Base-by-base conservation (phyloP, 2,329 filamentous ascomycete species). In the Fusarium neocosmosporiellum region DNA sequence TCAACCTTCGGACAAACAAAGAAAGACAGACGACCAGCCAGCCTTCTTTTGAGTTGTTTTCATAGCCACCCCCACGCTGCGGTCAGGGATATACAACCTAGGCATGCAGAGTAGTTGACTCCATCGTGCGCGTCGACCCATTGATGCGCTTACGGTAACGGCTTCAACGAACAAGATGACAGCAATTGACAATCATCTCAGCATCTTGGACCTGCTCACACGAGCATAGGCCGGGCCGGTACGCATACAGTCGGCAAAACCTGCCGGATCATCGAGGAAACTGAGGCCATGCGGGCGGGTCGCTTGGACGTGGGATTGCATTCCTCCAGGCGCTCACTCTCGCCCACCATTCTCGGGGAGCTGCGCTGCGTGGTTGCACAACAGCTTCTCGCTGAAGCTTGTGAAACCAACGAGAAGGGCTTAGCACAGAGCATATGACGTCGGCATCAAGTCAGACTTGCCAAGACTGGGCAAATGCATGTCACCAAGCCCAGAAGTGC, bases 381-480 rank as follows among this genome's bases (percentile, higher is more conserved):
- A 43, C 61, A 67, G 46, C 29, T 54, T 27, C 46, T 50, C 20
- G 39, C 39, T 29, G 58, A 34, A 65, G 57, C 64, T 66, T 60
- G 65, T 66, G 61, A 58, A 58, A 59, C 37, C 37, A 48, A 63
- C 37, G 18, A 27, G 46, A 16, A 55, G 20, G 55, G 34, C 14
- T 53, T 18, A 46, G 34, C 41, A 36, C n/a, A n/a, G 27, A 36
- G 55, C 39, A 24, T 37, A 73, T 77, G 75, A 77, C 75, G 75
- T 76, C 65, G 61, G 29, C 22, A 76, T 72, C 75, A 75, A 75
- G 71, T 77, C 75, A 77, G 71, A 8, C 65, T 63, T 54, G 71
- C 71, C 71, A 74, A 71, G 71, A 63, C 59, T 20, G 34, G 41
- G 24, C 7, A 61, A 57, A 66, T 74, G 71, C 71, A 72, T 66